Percentiles rank a stretch among this genome's conserved stretches.
These are phyloP conservation scores for Stachybotrys elegans DNA, from an alignment of 2,329 filamentous ascomycete genomes.

Conservation along the genomic window DNA sequence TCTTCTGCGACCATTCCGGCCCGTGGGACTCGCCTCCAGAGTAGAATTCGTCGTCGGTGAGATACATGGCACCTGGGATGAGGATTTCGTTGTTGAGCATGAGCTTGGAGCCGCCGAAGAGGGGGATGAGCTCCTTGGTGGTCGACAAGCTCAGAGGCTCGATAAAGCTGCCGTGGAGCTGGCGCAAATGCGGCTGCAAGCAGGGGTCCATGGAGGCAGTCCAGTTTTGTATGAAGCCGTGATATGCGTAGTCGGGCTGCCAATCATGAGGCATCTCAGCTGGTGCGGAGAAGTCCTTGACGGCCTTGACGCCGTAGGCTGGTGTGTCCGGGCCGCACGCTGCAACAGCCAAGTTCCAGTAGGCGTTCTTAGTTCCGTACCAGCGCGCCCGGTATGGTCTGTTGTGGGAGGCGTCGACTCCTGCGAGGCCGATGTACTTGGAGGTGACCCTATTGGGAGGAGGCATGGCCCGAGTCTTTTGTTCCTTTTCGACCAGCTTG, in stretches of 20 bases:
- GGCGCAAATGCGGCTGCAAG: constrained; percentile 46
- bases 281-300: constrained; percentile 22
- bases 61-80: constrained; percentile 62
- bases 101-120: constrained; percentile 60
- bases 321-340: constrained; percentile 53
- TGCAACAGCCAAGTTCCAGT: constrained; percentile 54
- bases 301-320: constrained; percentile 30
- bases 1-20: constrained; percentile 53
- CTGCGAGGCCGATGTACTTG: constrained; percentile 33
- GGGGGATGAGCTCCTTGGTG: constrained; percentile 50
- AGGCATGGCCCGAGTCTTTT: constrained; percentile 34
- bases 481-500: constrained; percentile 43
- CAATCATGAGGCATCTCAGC: constrained; percentile 29
- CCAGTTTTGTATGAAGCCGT: constrained; percentile 53
- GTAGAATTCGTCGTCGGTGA: constrained; percentile 53
- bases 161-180: constrained; percentile 53
- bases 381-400: constrained; percentile 41
- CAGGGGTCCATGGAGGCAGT: constrained; percentile 55
- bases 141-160: constrained; percentile 46
- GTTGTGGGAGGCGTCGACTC: constrained; percentile 28
- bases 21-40: constrained; percentile 51
- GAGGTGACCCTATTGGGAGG: constrained; percentile 38
- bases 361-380: constrained; percentile 40
- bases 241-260: constrained; percentile 29
- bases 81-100: constrained; percentile 60